Percentiles rank a stretch among this genome's conserved stretches.
Evolutionary conservation across 2,329 filamentous ascomycete genomes (phyloP).

Genomic region (Zasmidium citrigriseum): DNA sequence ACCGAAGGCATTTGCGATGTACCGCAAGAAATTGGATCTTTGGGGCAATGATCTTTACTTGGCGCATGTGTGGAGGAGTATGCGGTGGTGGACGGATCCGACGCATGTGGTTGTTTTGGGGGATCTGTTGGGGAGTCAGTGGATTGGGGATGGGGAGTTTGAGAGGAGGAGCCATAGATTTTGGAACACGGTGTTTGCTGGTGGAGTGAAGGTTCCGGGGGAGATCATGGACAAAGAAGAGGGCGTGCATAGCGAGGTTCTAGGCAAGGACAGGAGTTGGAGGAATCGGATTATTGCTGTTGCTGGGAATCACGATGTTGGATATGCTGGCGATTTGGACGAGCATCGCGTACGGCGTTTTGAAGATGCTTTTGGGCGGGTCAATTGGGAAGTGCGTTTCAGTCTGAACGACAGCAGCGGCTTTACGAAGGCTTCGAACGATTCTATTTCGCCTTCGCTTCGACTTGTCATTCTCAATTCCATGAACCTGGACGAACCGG

Average conservation of each 20-base stretch:
- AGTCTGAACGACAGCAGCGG: conserved; percentile 38
- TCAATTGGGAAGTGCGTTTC: conserved; percentile 87
- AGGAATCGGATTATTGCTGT: conserved; percentile 79
- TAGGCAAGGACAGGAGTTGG: conserved; percentile 62
- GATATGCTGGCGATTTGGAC: conserved; percentile 90
- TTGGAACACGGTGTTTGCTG: conserved; percentile 30
- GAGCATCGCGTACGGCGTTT: conserved; percentile 75
- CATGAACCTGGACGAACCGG: conserved; percentile 90
- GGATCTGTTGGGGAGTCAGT: conserved; percentile 91
- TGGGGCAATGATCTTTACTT: conserved; percentile 95
- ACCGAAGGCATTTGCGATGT: conserved; percentile 64
- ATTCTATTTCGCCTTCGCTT: conserved; percentile 49
- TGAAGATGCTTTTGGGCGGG: conserved; percentile 78
- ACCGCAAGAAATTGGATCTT: conserved; percentile 80
- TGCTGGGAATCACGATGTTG: conserved; percentile 93
- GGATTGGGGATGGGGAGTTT: conserved; percentile 88
- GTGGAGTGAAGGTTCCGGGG: conserved; percentile 30
- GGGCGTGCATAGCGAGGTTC: conserved; percentile 37
- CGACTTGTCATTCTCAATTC: conserved; percentile 86
- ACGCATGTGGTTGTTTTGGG: conserved; percentile 88
- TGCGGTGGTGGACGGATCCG: conserved; percentile 81
- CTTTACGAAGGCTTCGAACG: neutral
- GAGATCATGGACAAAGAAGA: conserved; percentile 31
- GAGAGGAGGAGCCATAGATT: conserved; percentile 58
- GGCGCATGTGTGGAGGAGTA: conserved; percentile 82